A percentile compares a stretch with the other conserved stretches of the same genome.
Evolutionary conservation across 2,329 filamentous ascomycete species (phyloP).

Genomic region (Cladosporium sp.): DNA sequence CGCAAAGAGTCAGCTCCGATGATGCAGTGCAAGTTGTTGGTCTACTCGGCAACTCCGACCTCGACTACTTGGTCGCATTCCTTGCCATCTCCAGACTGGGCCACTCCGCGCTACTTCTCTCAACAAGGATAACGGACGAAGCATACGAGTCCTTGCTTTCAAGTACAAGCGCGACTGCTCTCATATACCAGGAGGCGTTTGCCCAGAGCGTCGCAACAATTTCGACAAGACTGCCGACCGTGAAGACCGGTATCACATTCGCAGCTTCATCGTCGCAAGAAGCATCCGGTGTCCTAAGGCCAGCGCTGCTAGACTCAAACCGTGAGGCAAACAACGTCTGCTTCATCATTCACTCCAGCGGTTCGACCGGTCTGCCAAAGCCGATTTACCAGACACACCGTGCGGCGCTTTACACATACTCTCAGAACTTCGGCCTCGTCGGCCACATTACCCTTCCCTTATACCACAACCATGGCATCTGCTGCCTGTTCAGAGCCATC

Average conservation of each 20-base stretch:
- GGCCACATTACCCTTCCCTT: constrained; percentile 58
- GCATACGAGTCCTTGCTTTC: constrained; percentile 53
- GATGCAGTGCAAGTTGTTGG: constrained; percentile 44
- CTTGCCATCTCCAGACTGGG: constrained; percentile 58
- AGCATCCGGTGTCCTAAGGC: constrained; percentile 7
- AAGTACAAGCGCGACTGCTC: constrained; percentile 39
- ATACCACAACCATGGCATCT: constrained; percentile 60
- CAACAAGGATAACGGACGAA: constrained; percentile 53
- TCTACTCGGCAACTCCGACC: constrained; percentile 54
- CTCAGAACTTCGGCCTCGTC: constrained; percentile 46
- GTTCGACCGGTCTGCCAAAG: constrained; percentile 63
- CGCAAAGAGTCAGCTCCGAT: constrained; percentile 24
- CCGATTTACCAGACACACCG: constrained; percentile 60
- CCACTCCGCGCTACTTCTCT: constrained; percentile 56
- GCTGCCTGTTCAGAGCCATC: constrained; percentile 55
- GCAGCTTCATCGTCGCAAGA: constrained; percentile 15
- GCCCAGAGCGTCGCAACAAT: constrained; percentile 30
- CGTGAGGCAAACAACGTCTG: constrained; percentile 37
- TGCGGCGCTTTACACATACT: constrained; percentile 51
- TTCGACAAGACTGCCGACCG: constrained; percentile 28
- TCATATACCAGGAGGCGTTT: constrained; percentile 30
- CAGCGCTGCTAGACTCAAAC: constrained; percentile 30
- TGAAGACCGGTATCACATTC: constrained; percentile 37
- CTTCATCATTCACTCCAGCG: constrained; percentile 52
- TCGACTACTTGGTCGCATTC: constrained; percentile 56